Evolutionary conservation across 1,284 basidiomycete genomes (phyloP).

Genomic region (Ganoderma meredithae): DNA sequence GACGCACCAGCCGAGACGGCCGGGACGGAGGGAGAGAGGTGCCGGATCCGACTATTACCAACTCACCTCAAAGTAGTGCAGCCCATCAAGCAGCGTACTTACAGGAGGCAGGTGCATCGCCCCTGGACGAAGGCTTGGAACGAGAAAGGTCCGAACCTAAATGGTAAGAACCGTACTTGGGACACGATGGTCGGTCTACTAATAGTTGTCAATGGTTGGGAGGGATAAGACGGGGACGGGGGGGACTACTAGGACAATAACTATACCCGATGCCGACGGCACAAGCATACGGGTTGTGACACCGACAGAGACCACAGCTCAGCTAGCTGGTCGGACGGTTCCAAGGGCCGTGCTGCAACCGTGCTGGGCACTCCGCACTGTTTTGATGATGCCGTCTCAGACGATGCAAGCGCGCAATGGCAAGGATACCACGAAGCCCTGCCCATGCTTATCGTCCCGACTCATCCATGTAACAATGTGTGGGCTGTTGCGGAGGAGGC

Average conservation of each 20-base stretch:
- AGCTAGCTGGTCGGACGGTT: background rate
- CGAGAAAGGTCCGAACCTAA: background rate
- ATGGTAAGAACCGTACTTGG: background rate
- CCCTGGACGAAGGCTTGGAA: background rate
- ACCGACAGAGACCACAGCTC: background rate
- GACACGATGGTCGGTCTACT: background rate
- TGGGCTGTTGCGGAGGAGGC: background rate
- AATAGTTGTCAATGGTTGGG: background rate
- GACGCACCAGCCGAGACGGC: constrained; percentile 1
- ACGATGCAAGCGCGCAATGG: background rate
- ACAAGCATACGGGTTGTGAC: background rate
- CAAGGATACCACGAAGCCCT: background rate
- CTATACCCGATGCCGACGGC: background rate
- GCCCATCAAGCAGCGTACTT: background rate
- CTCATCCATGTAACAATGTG: background rate
- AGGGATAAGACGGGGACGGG: too few relatives aligned
- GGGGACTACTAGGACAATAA: background rate
- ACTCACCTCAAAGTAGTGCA: background rate
- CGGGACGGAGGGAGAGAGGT: background rate
- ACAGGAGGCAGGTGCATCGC: background rate
- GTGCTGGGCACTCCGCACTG: background rate
- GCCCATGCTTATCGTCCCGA: background rate
- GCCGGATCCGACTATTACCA: background rate
- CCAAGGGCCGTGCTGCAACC: background rate
- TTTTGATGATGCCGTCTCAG: background rate